A percentile compares a stretch with the other conserved stretches of the same genome.
phyloP scores from a whole-genome alignment of 2,329 filamentous ascomycete species.

The Xylaria sp. region DNA sequence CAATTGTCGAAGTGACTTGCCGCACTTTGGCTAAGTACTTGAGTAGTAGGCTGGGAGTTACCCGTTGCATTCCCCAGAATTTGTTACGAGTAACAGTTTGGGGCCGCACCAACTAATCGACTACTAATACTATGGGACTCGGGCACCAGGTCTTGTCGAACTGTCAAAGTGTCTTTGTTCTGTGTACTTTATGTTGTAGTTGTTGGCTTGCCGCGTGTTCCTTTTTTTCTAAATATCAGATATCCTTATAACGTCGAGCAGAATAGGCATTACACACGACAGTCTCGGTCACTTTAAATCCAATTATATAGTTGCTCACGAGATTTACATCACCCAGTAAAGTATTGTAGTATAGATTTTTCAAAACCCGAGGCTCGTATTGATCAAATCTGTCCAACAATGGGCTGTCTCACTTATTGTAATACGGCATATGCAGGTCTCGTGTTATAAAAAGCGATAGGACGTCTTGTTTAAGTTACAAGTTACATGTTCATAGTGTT shows the following conservation, averaged over 20 bases:
- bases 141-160: background rate
- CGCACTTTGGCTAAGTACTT: constrained; percentile 10
- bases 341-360: background rate
- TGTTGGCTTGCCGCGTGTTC: background rate
- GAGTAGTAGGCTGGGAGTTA: constrained; percentile 5
- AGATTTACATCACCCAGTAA: background rate
- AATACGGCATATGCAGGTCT: background rate
- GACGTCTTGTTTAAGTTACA: background rate
- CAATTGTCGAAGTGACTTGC: constrained; percentile 8
- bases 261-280: background rate
- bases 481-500: background rate
- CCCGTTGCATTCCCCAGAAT: constrained; percentile 18
- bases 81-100: constrained; percentile 8
- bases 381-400: background rate
- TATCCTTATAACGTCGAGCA: background rate
- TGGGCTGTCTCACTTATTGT: background rate
- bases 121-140: background rate
- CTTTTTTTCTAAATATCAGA: background rate
- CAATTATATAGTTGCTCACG: background rate
- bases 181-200: background rate
- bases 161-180: background rate
- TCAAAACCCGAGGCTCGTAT: background rate
- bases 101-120: background rate
- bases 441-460: background rate
- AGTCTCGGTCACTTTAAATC: background rate